These are phyloP conservation scores for Fraxinus xanthoxyloides DNA, from an alignment of 305 asterid genomes.

Conservation along the genomic window DNA sequence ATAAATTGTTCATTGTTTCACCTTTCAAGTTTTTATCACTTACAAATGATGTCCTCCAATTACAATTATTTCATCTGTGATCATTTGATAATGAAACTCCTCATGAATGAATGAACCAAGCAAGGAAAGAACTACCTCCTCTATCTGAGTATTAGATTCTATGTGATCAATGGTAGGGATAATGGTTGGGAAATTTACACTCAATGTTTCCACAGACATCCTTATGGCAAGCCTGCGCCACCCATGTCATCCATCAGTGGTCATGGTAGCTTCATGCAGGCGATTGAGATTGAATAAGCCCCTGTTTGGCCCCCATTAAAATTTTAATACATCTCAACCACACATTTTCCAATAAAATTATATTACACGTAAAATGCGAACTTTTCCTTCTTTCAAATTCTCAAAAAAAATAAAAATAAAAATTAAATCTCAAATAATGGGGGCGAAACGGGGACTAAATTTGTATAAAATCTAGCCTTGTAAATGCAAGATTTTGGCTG, in stretches of 20 bases:
- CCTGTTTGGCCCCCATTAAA: too few species aligned
- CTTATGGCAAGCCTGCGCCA: background rate
- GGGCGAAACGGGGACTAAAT: background rate
- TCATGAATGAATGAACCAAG: background rate
- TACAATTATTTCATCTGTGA: background rate
- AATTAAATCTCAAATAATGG: too few species aligned
- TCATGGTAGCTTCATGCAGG: background rate
- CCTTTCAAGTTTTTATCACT: background rate
- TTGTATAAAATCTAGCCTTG: background rate
- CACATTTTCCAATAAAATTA: too few species aligned
- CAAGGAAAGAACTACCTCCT: background rate
- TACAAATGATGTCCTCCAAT: background rate
- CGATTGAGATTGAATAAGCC: background rate
- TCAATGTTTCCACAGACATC: background rate
- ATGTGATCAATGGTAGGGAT: background rate
- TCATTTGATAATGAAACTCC: background rate
- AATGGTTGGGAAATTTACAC: background rate
- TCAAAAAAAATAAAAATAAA: too few species aligned
- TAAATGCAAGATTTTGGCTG: background rate
- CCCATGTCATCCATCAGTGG: background rate
- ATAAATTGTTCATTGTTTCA: background rate
- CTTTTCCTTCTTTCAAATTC: too few species aligned
- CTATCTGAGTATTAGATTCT: background rate
- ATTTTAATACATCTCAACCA: too few species aligned
- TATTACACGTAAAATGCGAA: too few species aligned